phyloP scores from a whole-genome alignment of 2,329 filamentous ascomycete genomes.

The Orbilia blumenaviensis region DNA sequence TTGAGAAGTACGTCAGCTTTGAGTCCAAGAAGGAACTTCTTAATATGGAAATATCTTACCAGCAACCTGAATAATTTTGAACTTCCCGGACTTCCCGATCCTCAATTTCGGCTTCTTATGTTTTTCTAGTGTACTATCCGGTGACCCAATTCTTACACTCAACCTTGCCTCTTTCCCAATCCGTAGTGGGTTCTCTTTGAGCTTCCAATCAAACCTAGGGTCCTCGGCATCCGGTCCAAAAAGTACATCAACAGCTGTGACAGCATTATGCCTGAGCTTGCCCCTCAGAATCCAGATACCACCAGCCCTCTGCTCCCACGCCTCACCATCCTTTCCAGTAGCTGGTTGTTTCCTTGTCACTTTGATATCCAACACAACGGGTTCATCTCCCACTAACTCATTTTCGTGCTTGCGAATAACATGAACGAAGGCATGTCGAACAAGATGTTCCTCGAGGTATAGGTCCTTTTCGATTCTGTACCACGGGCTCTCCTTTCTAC shows the following conservation, averaged over 20 bases:
- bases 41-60: conserved; percentile 36
- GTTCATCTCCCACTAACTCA: conserved; percentile 77
- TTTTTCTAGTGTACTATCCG: conserved; percentile 62
- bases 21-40: background rate
- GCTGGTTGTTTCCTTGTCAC: conserved; percentile 77
- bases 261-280: conserved; percentile 64
- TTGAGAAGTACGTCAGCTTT: background rate
- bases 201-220: conserved; percentile 82
- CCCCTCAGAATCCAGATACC: conserved; percentile 86
- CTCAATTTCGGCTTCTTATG: conserved; percentile 75
- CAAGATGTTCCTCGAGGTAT: conserved; percentile 77
- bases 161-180: conserved; percentile 65
- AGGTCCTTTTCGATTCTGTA: conserved; percentile 83
- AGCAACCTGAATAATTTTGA: conserved; percentile 97
- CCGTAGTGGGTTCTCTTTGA: conserved; percentile 67
- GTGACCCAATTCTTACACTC: conserved; percentile 77
- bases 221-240: conserved; percentile 93
- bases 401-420: conserved; percentile 86
- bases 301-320: conserved; percentile 79
- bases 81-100: conserved; percentile 87
- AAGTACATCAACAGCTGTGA: conserved; percentile 84
- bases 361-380: conserved; percentile 78
- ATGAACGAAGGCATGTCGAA: conserved; percentile 80
- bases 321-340: conserved; percentile 65
- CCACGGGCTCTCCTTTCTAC: conserved; percentile 75